Evolutionary conservation across 1,284 basidiomycete species (phyloP).

Genomic region (Apiotrichum veenhuisii): DNA sequence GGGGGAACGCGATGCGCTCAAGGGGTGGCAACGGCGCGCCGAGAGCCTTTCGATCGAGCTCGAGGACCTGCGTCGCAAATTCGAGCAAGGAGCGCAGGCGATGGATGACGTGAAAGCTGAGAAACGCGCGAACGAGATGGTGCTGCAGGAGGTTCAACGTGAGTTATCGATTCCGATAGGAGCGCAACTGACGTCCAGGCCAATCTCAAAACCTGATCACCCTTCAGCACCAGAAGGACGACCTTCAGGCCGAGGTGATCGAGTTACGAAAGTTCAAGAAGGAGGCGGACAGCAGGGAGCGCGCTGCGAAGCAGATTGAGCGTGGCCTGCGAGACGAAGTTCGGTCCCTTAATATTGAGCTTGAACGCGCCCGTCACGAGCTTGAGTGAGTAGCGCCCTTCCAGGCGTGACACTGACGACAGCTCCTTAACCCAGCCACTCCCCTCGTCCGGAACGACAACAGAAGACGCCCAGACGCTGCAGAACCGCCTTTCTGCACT

Average conservation of each 20-base stretch:
- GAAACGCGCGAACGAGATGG: slow-evolving; percentile 24
- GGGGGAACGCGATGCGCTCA: slow-evolving; percentile 27
- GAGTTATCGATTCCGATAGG: slow-evolving; percentile 11
- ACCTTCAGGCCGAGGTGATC: slow-evolving; percentile 34
- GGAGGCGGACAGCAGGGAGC: slow-evolving; percentile 35
- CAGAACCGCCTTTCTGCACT: slow-evolving; percentile 38
- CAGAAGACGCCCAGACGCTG: slow-evolving; percentile 26
- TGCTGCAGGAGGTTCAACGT: slow-evolving; percentile 41
- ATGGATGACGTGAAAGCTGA: slow-evolving; percentile 22
- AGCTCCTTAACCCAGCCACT: slow-evolving; percentile 44
- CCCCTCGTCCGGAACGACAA: slow-evolving; percentile 19
- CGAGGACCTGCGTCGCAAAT: slow-evolving; percentile 37
- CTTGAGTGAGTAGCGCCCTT: slow-evolving; percentile 38
- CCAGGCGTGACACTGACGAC: background rate
- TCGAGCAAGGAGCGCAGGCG: slow-evolving; percentile 20
- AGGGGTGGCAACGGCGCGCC: slow-evolving; percentile 35
- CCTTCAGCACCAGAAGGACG: slow-evolving; percentile 31
- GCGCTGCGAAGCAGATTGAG: slow-evolving; percentile 31
- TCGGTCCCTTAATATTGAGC: slow-evolving; percentile 33
- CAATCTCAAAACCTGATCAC: slow-evolving; percentile 37
- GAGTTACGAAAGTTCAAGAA: slow-evolving; percentile 42
- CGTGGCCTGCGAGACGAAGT: slow-evolving; percentile 35
- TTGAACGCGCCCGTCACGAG: slow-evolving; percentile 43
- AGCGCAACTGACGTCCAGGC: slow-evolving; percentile 19
- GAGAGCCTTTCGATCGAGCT: slow-evolving; percentile 39